These are phyloP conservation scores for Gastrolobium villosum DNA, from an alignment of 306 rosid genomes.

Conservation along the genomic window DNA sequence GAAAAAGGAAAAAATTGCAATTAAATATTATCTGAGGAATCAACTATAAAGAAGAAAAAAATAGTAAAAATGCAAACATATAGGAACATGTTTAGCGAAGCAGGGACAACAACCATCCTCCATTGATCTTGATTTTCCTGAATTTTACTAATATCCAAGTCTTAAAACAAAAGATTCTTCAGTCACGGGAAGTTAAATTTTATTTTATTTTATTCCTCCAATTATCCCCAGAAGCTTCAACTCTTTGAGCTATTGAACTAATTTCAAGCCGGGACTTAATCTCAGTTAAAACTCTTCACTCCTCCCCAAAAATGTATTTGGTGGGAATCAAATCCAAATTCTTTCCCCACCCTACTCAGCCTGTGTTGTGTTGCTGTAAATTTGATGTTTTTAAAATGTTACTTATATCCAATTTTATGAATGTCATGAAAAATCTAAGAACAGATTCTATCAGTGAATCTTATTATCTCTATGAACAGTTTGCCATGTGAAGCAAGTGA, in stretches of 20 bases:
- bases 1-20: not conserved
- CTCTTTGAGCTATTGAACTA: no score
- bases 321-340: no score
- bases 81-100: not conserved
- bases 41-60: not conserved
- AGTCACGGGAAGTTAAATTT: not conserved
- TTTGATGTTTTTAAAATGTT: not conserved
- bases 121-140: not conserved
- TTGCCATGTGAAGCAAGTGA: slow-evolving; percentile 18
- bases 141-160: not conserved
- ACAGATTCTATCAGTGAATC: slow-evolving; percentile 2
- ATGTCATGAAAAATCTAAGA: not conserved
- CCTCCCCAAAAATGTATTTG: no score
- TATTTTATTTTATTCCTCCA: no score
- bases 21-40: not conserved
- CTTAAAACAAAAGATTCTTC: not conserved
- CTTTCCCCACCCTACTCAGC: no score
- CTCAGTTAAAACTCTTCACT: no score
- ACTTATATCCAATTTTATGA: not conserved
- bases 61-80: not conserved
- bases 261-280: no score
- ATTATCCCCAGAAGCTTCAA: no score
- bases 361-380: no score
- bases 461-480: slow-evolving; percentile 2
- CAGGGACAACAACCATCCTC: slow-evolving; percentile 16